Percentiles rank a stretch among this genome's conserved stretches.
phyloP scores from a whole-genome alignment of 2,329 filamentous ascomycete species.

The Curvularia lunata region DNA sequence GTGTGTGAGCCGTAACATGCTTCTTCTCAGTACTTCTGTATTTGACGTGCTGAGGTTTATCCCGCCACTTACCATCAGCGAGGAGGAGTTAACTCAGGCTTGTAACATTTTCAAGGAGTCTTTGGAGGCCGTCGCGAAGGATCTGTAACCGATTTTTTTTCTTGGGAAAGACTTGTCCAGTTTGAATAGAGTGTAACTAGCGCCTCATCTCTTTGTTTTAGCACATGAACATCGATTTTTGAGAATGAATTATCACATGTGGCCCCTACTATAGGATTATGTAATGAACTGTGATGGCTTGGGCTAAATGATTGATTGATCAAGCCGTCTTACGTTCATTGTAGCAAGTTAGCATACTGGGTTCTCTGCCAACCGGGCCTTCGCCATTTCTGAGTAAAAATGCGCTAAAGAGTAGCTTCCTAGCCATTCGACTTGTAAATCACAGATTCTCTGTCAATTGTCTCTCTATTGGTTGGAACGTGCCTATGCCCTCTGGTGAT shows the following conservation, averaged over 20 bases:
- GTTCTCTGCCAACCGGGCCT: too few relatives aligned
- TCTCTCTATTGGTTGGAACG: too few relatives aligned
- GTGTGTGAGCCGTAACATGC: conserved; percentile 38
- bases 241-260: background rate
- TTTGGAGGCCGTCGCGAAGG: conserved; percentile 35
- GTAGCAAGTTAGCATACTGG: background rate
- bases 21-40: conserved; percentile 39
- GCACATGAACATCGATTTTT: background rate
- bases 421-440: too few relatives aligned
- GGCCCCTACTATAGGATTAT: background rate
- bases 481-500: too few relatives aligned
- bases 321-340: background rate
- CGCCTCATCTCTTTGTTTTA: background rate
- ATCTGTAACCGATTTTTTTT: conserved; percentile 17
- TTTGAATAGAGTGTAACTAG: background rate
- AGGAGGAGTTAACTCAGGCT: conserved; percentile 34
- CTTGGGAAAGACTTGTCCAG: background rate
- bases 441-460: too few relatives aligned
- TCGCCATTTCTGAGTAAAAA: too few relatives aligned
- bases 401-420: too few relatives aligned
- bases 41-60: conserved; percentile 41
- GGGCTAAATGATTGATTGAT: background rate
- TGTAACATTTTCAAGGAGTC: conserved; percentile 37
- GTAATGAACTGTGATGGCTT: background rate
- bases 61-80: conserved; percentile 36